Conservation (phyloP, 2,329 filamentous ascomycete species). For the Alternaria hordeiaustralica region DNA sequence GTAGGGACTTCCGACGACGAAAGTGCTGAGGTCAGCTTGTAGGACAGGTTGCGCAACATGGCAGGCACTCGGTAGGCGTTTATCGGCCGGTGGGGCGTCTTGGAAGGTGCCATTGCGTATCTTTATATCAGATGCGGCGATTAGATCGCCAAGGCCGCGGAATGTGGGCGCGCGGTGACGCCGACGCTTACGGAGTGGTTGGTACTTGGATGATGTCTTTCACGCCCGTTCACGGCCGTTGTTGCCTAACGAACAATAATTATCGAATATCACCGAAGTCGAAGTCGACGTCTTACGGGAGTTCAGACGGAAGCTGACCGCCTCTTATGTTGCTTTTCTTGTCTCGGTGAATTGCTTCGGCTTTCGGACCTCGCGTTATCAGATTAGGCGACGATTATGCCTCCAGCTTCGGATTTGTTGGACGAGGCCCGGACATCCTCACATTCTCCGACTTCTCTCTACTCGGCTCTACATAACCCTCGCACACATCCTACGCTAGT, state of each 20-base stretch:
- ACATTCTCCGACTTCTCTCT: constrained; percentile 3
- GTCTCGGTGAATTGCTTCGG: constrained; percentile 4
- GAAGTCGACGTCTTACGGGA: too few species aligned
- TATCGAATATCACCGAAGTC: too few species aligned
- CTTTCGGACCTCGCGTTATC: neutral
- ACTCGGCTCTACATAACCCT: constrained; percentile 3
- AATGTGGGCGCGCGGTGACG: constrained; percentile 34
- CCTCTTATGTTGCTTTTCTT: neutral
- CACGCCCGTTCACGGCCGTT: neutral
- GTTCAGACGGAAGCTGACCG: neutral
- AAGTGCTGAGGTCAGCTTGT: constrained; percentile 43
- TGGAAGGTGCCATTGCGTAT: constrained; percentile 26
- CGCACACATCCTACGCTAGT: neutral
- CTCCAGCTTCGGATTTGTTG: neutral
- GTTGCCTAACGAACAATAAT: neutral
- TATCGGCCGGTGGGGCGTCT: constrained; percentile 30
- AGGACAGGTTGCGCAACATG: constrained; percentile 46
- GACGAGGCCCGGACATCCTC: neutral
- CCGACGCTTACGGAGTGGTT: constrained; percentile 6
- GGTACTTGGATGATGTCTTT: constrained; percentile 2
- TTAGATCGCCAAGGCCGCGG: constrained; percentile 46
- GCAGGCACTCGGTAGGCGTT: constrained; percentile 48
- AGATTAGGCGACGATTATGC: neutral
- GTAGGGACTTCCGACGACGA: constrained; percentile 41
- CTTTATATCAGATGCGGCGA: constrained; percentile 46